phyloP scores from a whole-genome alignment of 768 basidiomycete genomes.

The Mycena vitilis region DNA sequence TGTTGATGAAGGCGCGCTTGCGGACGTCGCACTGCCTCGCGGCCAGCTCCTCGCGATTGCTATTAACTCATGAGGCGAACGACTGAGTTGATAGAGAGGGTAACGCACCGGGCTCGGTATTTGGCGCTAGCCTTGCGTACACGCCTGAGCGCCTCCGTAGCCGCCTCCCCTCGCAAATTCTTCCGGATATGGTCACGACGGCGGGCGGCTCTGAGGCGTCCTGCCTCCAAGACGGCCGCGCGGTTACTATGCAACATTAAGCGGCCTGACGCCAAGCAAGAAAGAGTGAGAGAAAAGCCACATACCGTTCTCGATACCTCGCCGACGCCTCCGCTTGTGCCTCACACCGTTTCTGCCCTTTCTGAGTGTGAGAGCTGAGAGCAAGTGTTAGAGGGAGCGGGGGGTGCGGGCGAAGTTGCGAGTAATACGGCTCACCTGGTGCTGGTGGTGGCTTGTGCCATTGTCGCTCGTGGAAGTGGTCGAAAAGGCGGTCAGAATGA shows the following conservation, averaged over 20 bases:
- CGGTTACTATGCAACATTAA: background rate
- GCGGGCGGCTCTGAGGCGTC: background rate
- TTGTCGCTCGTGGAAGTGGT: background rate
- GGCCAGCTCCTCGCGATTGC: constrained; percentile 2
- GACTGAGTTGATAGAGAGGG: background rate
- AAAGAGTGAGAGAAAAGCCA: background rate
- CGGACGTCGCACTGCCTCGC: constrained; percentile 8
- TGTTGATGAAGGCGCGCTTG: constrained; percentile 10
- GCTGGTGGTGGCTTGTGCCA: background rate
- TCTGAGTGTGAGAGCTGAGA: background rate
- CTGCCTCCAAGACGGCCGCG: background rate
- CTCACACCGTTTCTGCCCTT: background rate
- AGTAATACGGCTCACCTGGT: too few relatives aligned
- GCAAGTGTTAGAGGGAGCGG: too few relatives aligned
- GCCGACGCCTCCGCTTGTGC: background rate
- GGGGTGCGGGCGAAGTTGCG: background rate
- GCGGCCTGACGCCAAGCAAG: too few relatives aligned
- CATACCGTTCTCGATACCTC: constrained; percentile 2
- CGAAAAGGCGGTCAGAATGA: background rate
- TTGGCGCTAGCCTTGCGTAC: constrained; percentile 5
- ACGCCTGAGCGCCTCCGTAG: background rate
- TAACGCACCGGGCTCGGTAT: constrained; percentile 2
- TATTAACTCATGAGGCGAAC: background rate
- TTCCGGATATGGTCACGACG: background rate
- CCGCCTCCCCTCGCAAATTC: background rate